Evolutionary conservation across 2,329 filamentous ascomycete species (phyloP).

Genomic region (Thielaviopsis musarum): DNA sequence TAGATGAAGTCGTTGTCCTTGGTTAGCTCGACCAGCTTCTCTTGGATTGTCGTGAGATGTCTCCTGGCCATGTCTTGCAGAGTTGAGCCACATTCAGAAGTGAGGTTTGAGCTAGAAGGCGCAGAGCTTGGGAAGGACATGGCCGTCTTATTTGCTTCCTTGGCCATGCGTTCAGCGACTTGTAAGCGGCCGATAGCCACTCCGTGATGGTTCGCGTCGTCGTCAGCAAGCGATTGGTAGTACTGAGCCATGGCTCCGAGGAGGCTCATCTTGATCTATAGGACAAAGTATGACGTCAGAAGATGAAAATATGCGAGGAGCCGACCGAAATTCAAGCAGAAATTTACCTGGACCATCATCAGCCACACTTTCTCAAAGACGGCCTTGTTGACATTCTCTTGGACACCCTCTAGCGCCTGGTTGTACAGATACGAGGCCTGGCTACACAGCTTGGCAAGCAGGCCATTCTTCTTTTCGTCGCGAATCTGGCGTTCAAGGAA

Average conservation of each 20-base stretch:
- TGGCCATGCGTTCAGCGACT: slow-evolving; percentile 60
- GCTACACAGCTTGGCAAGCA: slow-evolving; percentile 83
- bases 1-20: slow-evolving; percentile 99
- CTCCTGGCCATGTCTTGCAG: slow-evolving; percentile 72
- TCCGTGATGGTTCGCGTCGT: slow-evolving; percentile 76
- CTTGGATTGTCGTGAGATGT: slow-evolving; percentile 64
- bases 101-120: slow-evolving; percentile 67
- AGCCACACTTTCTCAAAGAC: slow-evolving; percentile 94
- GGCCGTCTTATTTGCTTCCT: slow-evolving; percentile 61
- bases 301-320: background rate
- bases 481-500: slow-evolving; percentile 92
- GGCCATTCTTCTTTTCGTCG: slow-evolving; percentile 80
- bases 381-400: slow-evolving; percentile 79
- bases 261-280: slow-evolving; percentile 58
- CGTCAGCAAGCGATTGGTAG: slow-evolving; percentile 81
- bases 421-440: slow-evolving; percentile 79
- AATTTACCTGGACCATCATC: slow-evolving; percentile 55
- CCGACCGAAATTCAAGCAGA: background rate
- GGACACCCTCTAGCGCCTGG: slow-evolving; percentile 75
- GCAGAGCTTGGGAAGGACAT: slow-evolving; percentile 66
- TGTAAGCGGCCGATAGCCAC: slow-evolving; percentile 69
- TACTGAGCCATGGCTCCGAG: slow-evolving; percentile 80
- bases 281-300: slow-evolving; percentile 1
- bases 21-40: slow-evolving; percentile 55
- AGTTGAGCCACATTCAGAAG: slow-evolving; percentile 56